phyloP scores from a whole-genome alignment of 768 basidiomycete genomes.

The Kwoniella heveanensis region DNA sequence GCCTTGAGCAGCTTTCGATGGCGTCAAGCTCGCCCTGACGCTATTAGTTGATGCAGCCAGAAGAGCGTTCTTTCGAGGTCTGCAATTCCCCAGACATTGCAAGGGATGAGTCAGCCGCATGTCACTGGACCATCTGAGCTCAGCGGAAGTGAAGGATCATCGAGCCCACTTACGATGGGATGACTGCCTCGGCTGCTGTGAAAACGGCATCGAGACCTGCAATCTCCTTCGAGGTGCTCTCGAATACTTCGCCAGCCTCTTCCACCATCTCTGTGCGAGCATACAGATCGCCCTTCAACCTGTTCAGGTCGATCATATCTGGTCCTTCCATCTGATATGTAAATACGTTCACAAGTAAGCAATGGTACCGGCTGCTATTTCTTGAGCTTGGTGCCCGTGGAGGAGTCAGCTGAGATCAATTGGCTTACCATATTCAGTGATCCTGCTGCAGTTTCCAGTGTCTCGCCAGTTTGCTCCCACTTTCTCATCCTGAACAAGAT shows the following conservation, averaged over 20 bases:
- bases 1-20: conserved; percentile 1
- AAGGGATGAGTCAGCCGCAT: too few relatives aligned
- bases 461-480: conserved; percentile 55
- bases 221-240: conserved; percentile 39
- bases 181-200: conserved; percentile 36
- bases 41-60: conserved; percentile 14
- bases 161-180: conserved; percentile 37
- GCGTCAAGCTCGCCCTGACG: conserved; percentile 14
- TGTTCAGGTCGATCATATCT: conserved; percentile 37
- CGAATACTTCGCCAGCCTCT: conserved; percentile 64
- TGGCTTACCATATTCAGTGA: conserved; percentile 17
- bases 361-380: conserved; percentile 4
- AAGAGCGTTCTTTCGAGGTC: conserved; percentile 22
- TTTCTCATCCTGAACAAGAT: conserved; percentile 65
- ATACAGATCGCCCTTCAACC: conserved; percentile 42
- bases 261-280: conserved; percentile 55
- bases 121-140: background rate
- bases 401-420: background rate
- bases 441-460: conserved; percentile 41
- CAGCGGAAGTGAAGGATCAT: background rate
- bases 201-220: conserved; percentile 60
- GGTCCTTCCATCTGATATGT: conserved; percentile 38
- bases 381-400: background rate
- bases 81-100: conserved; percentile 3
- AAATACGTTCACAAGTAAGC: background rate